Base-by-base conservation (phyloP, 1,284 basidiomycete species). In the Cryptococcus floricola region DNA sequence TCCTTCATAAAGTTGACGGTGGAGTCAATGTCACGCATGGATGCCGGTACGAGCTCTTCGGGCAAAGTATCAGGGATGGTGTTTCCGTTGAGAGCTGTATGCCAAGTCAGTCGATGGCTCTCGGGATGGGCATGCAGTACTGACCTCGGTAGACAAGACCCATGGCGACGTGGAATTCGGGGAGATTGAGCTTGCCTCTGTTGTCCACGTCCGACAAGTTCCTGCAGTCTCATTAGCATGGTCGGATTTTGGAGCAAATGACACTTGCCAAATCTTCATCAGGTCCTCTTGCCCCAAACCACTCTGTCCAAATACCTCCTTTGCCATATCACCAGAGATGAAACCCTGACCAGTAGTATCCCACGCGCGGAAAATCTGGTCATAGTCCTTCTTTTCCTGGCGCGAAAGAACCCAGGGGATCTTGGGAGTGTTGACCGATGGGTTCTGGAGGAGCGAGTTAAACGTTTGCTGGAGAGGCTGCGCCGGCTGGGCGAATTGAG, bases 101-200 rank as follows among this genome's bases (percentile, higher is more conserved):
- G 65, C 43, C n/a, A 39, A 6, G 34, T 56, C 31, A 55, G 55
- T 41, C 53, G 7, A 12, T 1, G 16, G 12, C 27, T 9, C 14
- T 12, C 48, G 37, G 13, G 10, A 2, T 5, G 23, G 12, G 31
- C 13, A 39, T 45, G 27, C 2, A 7, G n/a, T 39, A 83, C 88
- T 66, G 77, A 94, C 92, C 83, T 69, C 95, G 86, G 78, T 95
- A 98, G 72, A 98, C 97, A 55, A 98, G 81, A 58, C 91, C 94
- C 95, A 99, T 99, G 1, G 95, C 96, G 54, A 98, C 90, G 73
- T 98, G 93, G 76, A 99, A 99, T 74, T 98, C 95, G 25, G 91
- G 89, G 45, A 95, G 81, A 71, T 97, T 98, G 56, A 97, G 83
- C 77, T 92, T 94, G 34, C 93, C 93, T 39, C 91, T 85, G 77